Conservation (phyloP, 768 basidiomycete species). For the Cystofilobasidium ferigula region DNA sequence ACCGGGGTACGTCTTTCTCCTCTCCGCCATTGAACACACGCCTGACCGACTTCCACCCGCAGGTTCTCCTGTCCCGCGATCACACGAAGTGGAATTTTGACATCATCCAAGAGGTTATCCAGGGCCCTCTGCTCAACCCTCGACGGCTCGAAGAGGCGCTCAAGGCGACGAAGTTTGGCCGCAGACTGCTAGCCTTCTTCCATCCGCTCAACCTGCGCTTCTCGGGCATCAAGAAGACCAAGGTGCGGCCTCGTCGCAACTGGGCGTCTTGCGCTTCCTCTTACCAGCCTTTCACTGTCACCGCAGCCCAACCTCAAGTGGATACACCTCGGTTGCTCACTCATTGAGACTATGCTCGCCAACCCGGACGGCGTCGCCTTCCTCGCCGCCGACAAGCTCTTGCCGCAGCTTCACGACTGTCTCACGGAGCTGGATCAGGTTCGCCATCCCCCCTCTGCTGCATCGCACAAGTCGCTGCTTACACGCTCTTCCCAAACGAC, state of each 20-base stretch:
- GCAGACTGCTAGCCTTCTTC: slow-evolving; percentile 84
- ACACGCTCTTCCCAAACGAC: background rate
- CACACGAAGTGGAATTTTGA: slow-evolving; percentile 89
- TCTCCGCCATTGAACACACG: background rate
- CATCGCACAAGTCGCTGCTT: background rate
- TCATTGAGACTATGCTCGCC: slow-evolving; percentile 70
- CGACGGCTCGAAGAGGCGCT: slow-evolving; percentile 91
- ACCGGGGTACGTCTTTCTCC: slow-evolving; percentile 54
- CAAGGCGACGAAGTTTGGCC: slow-evolving; percentile 74
- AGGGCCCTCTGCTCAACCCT: slow-evolving; percentile 82
- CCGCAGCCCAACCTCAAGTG: slow-evolving; percentile 64
- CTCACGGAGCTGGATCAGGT: slow-evolving; percentile 91
- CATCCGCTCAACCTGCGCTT: slow-evolving; percentile 79
- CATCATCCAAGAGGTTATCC: slow-evolving; percentile 70
- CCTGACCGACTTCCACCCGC: background rate
- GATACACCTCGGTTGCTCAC: slow-evolving; percentile 70
- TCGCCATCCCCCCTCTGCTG: slow-evolving; percentile 32
- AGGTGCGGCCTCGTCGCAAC: slow-evolving; percentile 41
- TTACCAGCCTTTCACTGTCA: background rate
- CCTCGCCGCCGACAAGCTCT: slow-evolving; percentile 62
- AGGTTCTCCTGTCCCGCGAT: slow-evolving; percentile 82
- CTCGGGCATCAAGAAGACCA: slow-evolving; percentile 62
- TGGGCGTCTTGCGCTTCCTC: background rate
- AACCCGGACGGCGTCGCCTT: slow-evolving; percentile 75
- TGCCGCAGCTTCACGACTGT: slow-evolving; percentile 69